These are phyloP conservation scores for Allium sativum DNA, from an alignment of 106 monocot species.

Conservation along the genomic window DNA sequence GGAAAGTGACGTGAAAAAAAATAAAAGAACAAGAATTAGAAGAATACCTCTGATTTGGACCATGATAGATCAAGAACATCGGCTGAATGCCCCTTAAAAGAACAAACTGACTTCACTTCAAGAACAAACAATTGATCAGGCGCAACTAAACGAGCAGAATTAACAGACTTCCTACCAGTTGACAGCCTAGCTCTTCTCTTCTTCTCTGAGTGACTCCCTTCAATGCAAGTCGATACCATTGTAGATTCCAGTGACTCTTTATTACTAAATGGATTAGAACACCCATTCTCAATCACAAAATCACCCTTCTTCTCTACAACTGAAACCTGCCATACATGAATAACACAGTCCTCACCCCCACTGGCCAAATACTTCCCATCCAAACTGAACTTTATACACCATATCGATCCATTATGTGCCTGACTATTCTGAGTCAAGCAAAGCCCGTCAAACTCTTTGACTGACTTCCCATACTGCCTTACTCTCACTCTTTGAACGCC, in stretches of 20 bases:
- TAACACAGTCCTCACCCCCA: slow-evolving; percentile 56
- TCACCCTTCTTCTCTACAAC: slow-evolving; percentile 37
- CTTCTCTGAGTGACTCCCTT: slow-evolving; percentile 43
- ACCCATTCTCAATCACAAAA: slow-evolving; percentile 26
- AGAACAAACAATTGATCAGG: slow-evolving; percentile 63
- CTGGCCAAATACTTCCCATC: slow-evolving; percentile 50
- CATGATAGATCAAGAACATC: slow-evolving; percentile 91
- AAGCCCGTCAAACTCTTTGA: slow-evolving; percentile 50
- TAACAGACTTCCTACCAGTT: slow-evolving; percentile 50
- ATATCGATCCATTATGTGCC: slow-evolving; percentile 60
- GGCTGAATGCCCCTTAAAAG: slow-evolving; percentile 56
- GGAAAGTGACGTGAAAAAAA: neutral
- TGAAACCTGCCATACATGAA: slow-evolving; percentile 44
- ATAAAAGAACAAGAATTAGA: neutral
- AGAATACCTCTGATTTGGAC: slow-evolving; percentile 78
- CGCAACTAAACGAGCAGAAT: slow-evolving; percentile 46
- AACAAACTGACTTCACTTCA: slow-evolving; percentile 50
- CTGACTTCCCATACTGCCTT: slow-evolving; percentile 48
- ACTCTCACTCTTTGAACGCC: slow-evolving; percentile 54
- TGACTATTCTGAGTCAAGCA: slow-evolving; percentile 55
- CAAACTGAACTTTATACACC: slow-evolving; percentile 55
- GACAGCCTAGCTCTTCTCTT: slow-evolving; percentile 46
- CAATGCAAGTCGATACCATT: slow-evolving; percentile 26
- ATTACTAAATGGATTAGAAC: slow-evolving; percentile 21
- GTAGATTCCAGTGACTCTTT: slow-evolving; percentile 33